Percentiles rank a stretch among this genome's conserved stretches.
phyloP scores from a whole-genome alignment of 2,329 filamentous ascomycete species.

The Bertia moriformis region DNA sequence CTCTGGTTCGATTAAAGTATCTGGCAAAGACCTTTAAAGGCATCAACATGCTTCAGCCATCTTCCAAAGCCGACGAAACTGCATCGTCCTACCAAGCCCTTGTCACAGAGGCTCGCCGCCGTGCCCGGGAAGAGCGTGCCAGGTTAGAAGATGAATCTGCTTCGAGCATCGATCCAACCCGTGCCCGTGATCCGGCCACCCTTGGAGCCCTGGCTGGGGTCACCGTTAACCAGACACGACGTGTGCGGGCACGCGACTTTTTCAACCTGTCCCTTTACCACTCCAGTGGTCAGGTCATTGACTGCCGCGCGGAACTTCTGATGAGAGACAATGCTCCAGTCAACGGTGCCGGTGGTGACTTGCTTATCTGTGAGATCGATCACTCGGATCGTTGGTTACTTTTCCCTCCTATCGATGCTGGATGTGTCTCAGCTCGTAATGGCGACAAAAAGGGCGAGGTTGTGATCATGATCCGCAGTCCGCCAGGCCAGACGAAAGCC shows the following conservation, averaged over 20 bases:
- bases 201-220: constrained; percentile 41
- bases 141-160: constrained; percentile 56
- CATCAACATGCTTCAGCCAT: constrained; percentile 17
- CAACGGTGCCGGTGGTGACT: constrained; percentile 36
- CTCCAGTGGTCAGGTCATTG: constrained; percentile 49
- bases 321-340: constrained; percentile 43
- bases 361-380: constrained; percentile 55
- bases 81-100: constrained; percentile 39
- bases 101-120: constrained; percentile 41
- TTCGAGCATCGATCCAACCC: constrained; percentile 42
- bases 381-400: constrained; percentile 37
- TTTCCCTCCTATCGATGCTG: constrained; percentile 45
- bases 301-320: constrained; percentile 48
- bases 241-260: constrained; percentile 49
- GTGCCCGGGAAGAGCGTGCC: constrained; percentile 50
- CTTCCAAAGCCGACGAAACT: constrained; percentile 33
- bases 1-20: constrained; percentile 50
- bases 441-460: constrained; percentile 43
- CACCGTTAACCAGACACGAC: constrained; percentile 36
- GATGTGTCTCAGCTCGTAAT: constrained; percentile 42
- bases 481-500: constrained; percentile 23
- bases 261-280: constrained; percentile 53
- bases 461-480: constrained; percentile 48
- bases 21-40: constrained; percentile 49
- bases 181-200: constrained; percentile 44